phyloP scores from a whole-genome alignment of 2,329 filamentous ascomycete species.

The Cordyceps javanica region DNA sequence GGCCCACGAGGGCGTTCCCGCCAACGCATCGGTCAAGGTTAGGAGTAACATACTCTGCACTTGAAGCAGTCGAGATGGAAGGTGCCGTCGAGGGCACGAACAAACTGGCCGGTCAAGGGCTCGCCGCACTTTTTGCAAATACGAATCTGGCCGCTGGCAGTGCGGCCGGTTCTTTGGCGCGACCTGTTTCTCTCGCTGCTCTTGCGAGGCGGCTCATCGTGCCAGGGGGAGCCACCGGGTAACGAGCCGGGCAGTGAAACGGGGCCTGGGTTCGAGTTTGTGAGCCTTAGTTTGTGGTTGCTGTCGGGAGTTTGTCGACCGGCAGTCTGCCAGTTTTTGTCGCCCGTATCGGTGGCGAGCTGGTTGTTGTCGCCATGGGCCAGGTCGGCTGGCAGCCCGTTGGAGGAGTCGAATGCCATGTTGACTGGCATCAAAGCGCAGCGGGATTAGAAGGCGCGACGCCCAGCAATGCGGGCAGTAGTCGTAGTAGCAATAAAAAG shows the following conservation, averaged over 20 bases:
- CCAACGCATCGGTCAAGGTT: neutral
- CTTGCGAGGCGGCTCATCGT: conserved; percentile 40
- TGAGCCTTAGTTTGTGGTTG: conserved; percentile 27
- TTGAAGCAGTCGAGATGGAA: conserved; percentile 98
- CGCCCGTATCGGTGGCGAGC: conserved; percentile 24
- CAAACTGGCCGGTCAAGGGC: conserved; percentile 87
- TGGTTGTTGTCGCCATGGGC: conserved; percentile 23
- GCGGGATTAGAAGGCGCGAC: neutral
- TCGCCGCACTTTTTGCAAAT: conserved; percentile 84
- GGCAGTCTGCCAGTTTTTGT: conserved; percentile 33
- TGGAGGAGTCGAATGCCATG: conserved; percentile 44
- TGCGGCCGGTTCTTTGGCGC: conserved; percentile 46
- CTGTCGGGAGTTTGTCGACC: conserved; percentile 31
- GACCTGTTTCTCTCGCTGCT: conserved; percentile 55
- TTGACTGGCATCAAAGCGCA: conserved; percentile 15
- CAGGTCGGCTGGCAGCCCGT: conserved; percentile 33
- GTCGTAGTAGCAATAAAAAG: neutral
- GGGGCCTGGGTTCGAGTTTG: conserved; percentile 28
- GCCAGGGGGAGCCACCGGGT: conserved; percentile 20
- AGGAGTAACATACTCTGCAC: conserved; percentile 65
- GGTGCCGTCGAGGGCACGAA: conserved; percentile 85
- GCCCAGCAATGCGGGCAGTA: neutral
- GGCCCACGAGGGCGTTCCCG: neutral
- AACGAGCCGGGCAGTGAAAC: conserved; percentile 20
- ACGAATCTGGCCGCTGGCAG: conserved; percentile 54